Evolutionary conservation across 768 basidiomycete genomes (phyloP).

Genomic region (Mycena leptocephala): DNA sequence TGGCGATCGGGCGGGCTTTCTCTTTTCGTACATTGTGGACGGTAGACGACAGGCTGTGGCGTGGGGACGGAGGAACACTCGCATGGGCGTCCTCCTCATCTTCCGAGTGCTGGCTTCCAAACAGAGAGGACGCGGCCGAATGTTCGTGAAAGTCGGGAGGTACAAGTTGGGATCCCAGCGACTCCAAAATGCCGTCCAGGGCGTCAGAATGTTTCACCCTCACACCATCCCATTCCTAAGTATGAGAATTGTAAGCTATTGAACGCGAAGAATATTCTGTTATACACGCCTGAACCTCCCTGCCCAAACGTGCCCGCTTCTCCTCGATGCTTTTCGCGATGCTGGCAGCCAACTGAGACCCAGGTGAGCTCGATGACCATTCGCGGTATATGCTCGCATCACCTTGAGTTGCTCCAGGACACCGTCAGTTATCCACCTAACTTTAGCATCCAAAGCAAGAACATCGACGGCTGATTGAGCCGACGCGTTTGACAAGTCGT

Average conservation of each 20-base stretch:
- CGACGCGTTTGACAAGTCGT: slow-evolving; percentile 75
- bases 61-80: slow-evolving; percentile 42
- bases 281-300: slow-evolving; percentile 72
- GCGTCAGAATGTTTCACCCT: slow-evolving; percentile 74
- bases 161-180: slow-evolving; percentile 80
- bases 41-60: slow-evolving; percentile 62
- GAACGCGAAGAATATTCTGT: background rate
- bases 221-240: slow-evolving; percentile 85
- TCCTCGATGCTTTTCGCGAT: slow-evolving; percentile 85
- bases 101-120: slow-evolving; percentile 82
- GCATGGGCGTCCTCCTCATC: slow-evolving; percentile 40
- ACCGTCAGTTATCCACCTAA: slow-evolving; percentile 83
- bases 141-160: slow-evolving; percentile 85
- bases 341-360: slow-evolving; percentile 74
- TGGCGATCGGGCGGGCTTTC: slow-evolving; percentile 62
- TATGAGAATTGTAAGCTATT: background rate
- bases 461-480: slow-evolving; percentile 80
- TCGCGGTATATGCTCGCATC: background rate
- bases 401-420: slow-evolving; percentile 87
- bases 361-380: background rate
- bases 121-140: slow-evolving; percentile 81
- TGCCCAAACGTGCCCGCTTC: slow-evolving; percentile 74
- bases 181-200: slow-evolving; percentile 81
- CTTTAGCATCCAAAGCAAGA: slow-evolving; percentile 85
- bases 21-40: slow-evolving; percentile 51